phyloP scores from a whole-genome alignment of 495 filamentous ascomycete genomes.

The Aspergillus cavernicola region DNA sequence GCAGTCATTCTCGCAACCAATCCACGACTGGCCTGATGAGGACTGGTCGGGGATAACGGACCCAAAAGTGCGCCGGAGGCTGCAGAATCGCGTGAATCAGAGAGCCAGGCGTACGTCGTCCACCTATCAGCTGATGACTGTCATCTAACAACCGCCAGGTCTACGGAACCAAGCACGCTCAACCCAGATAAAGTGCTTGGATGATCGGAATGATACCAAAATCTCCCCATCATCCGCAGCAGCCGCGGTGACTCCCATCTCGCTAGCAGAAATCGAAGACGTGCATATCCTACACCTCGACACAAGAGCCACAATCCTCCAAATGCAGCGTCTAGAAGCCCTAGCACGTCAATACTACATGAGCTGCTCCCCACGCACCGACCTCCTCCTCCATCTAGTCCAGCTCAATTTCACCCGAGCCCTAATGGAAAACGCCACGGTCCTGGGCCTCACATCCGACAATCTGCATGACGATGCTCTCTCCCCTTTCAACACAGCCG shows the following conservation, averaged over 20 bases:
- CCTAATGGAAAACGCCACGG: constrained; percentile 19
- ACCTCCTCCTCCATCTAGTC: constrained; percentile 26
- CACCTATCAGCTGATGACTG: too few species aligned
- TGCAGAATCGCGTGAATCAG: constrained; percentile 29
- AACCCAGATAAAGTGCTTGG: too few species aligned
- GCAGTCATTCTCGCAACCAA: neutral
- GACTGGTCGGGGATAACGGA: constrained; percentile 23
- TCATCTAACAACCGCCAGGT: too few species aligned
- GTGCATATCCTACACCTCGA: too few species aligned
- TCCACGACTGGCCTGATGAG: constrained; percentile 5
- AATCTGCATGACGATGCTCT: constrained; percentile 23
- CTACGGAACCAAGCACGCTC: too few species aligned
- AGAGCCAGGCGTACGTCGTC: constrained; percentile 16
- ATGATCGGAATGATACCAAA: too few species aligned
- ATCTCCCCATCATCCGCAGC: too few species aligned
- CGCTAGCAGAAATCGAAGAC: too few species aligned
- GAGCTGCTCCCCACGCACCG: constrained; percentile 16
- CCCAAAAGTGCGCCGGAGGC: constrained; percentile 12
- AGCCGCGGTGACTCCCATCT: too few species aligned
- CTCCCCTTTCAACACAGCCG: constrained; percentile 21
- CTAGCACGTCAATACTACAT: too few species aligned
- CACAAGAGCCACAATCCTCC: too few species aligned
- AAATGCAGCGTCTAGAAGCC: too few species aligned
- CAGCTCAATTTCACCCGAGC: constrained; percentile 29
- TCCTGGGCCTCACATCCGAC: constrained; percentile 17